Evolutionary conservation across 1,139 yeast species (phyloP), one percentile per base, ranked within the genome.

Genomic region (Zygosaccharomyces sapae): DNA sequence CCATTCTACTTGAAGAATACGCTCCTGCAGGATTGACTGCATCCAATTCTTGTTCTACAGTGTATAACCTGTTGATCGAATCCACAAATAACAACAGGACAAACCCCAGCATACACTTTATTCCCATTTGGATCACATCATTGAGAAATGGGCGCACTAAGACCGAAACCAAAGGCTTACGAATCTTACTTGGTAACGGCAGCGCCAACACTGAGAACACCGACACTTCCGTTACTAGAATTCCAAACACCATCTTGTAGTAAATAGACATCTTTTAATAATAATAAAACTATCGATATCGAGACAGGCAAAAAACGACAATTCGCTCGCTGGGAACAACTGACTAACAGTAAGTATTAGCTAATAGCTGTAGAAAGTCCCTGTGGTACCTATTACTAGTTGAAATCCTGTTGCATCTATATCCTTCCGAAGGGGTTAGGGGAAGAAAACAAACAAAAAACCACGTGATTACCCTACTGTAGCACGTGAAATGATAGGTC

Each of bases 71-170:
- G 70, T 88, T 89, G 54, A 89, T 85, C 1, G 96, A 83, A 67
- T 94, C 99, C 47, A 87, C 68, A 65, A 94, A 94, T 56, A 94
- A 75, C 38, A 92, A 80, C 48, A 86, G 72, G 20, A 94, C 86
- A 71, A 90, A 92, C 8, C 85, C 90, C 56, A 92, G 75, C 2
- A 90, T 74, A 68, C 95, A 89, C 64, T 86, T 86, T 56, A 88
- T 73, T 7, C 88, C 84, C 55, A 88, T 79, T 58, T 84, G 86
- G 52, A 90, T 79, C 56, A 84, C 81, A 56, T 81, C 81, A 48
- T 82, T 77, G 50, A 80, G 72, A 66, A 87, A 84, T 12, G 95
- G 94, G 24, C 78, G 79, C 39, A 87, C 73, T 25, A 86, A 72
- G 2, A 83, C 72, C 34, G 73, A 65, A 52, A 92, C 76, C 33